These are phyloP conservation scores for Chrysosphaeria jannelii DNA, from an alignment of 2,329 filamentous ascomycete genomes.

Conservation along the genomic window DNA sequence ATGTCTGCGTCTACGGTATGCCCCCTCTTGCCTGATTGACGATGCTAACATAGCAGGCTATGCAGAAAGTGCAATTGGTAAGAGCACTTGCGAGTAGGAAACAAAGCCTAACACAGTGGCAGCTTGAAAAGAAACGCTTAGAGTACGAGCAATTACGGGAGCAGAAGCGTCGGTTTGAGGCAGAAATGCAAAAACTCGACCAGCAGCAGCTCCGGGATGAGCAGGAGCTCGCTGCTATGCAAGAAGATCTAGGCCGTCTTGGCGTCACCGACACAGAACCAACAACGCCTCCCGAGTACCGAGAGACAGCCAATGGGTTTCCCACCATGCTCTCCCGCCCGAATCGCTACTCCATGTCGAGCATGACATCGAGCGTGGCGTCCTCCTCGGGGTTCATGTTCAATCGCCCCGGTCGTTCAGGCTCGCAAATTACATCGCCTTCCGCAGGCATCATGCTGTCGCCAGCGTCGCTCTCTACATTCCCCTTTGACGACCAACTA, in stretches of 20 bases:
- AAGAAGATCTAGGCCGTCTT: conserved; percentile 34
- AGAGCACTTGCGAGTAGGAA: not conserved
- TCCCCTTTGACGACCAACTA: conserved; percentile 30
- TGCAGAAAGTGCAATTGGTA: conserved; percentile 54
- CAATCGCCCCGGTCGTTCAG: conserved; percentile 43
- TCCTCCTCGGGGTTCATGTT: conserved; percentile 43
- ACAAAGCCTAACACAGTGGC: not conserved
- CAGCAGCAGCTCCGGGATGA: conserved; percentile 59
- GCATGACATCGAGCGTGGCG: conserved; percentile 58
- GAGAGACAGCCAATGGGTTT: conserved; percentile 39
- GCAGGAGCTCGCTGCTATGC: conserved; percentile 58
- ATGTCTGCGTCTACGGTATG: conserved; percentile 12
- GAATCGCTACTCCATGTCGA: conserved; percentile 70
- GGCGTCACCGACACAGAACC: conserved; percentile 49
- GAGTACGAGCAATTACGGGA: conserved; percentile 80
- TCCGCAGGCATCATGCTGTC: conserved; percentile 19
- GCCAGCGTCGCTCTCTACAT: conserved; percentile 9
- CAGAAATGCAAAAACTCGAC: conserved; percentile 73
- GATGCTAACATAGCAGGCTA: conserved; percentile 14
- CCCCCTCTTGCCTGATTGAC: not conserved
- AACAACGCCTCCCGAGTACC: conserved; percentile 83
- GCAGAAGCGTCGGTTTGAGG: conserved; percentile 68
- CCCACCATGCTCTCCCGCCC: conserved; percentile 55
- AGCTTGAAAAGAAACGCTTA: conserved; percentile 83
- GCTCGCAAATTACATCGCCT: conserved; percentile 44